phyloP scores from a whole-genome alignment of 306 rosid genomes.

The Astragalus glycyphyllos region DNA sequence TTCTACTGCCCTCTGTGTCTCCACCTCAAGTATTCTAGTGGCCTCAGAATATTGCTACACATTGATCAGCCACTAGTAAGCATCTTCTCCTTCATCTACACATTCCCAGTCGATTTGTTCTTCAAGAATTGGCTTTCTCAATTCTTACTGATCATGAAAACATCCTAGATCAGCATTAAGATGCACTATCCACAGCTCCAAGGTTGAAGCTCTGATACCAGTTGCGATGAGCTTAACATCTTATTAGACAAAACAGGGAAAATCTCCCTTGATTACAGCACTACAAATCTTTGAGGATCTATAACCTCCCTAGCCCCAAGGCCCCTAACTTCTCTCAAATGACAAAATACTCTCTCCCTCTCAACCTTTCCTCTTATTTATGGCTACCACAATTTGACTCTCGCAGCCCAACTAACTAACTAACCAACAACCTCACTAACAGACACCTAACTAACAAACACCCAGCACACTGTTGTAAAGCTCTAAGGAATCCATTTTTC shows the following conservation, averaged over 20 bases:
- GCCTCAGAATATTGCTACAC: no score
- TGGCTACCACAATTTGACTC: not conserved
- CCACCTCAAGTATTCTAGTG: no score
- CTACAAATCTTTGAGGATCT: not conserved
- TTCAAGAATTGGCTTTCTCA: no score
- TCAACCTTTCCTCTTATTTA: not conserved
- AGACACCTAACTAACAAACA: conserved; percentile 1
- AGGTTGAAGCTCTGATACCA: no score
- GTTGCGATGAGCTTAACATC: not conserved
- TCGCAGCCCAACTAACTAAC: not conserved
- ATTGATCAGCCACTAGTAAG: no score
- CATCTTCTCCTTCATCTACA: no score
- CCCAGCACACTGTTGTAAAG: not conserved
- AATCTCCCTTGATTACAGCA: not conserved
- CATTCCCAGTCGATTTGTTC: no score
- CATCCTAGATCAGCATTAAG: no score
- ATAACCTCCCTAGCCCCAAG: not conserved
- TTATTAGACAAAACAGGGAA: not conserved
- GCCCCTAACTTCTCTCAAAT: not conserved
- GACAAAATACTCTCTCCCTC: not conserved
- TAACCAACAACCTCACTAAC: not conserved
- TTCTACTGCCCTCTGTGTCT: no score
- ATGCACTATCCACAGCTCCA: no score
- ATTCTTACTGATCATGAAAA: no score
- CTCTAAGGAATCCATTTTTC: not conserved